A percentile compares a stretch with the other conserved stretches of the same genome.
These are phyloP conservation scores for Malus orientalis DNA, from an alignment of 306 rosid species.

Conservation along the genomic window DNA sequence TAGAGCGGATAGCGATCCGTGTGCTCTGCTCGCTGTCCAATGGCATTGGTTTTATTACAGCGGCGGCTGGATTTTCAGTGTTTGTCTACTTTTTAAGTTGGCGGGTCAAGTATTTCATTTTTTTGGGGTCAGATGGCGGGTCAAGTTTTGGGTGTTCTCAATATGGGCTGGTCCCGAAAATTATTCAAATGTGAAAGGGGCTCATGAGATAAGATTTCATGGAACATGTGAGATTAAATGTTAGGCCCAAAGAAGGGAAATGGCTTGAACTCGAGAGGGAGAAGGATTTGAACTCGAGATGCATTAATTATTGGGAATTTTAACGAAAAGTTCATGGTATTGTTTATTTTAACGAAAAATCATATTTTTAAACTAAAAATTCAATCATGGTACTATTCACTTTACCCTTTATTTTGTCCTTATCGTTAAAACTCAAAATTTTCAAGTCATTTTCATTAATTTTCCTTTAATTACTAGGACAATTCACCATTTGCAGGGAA, in stretches of 20 bases:
- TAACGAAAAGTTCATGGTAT: too few species aligned
- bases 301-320: too few species aligned
- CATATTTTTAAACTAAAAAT: too few species aligned
- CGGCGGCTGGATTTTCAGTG: background rate
- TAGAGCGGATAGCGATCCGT: background rate
- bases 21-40: background rate
- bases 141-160: background rate
- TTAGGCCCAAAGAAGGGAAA: background rate
- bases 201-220: background rate
- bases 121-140: background rate
- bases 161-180: background rate
- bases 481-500: too few species aligned
- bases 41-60: background rate
- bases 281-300: too few species aligned
- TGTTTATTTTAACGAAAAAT: accelerated
- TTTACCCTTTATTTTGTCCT: too few species aligned
- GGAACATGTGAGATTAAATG: background rate
- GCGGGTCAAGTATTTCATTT: background rate
- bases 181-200: background rate
- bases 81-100: background rate
- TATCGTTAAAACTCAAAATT: too few species aligned
- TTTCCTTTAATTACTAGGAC: background rate
- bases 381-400: too few species aligned
- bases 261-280: background rate
- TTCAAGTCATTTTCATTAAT: too few species aligned